phyloP scores from a whole-genome alignment of 106 monocot genomes.

The Amphibolis antarctica region DNA sequence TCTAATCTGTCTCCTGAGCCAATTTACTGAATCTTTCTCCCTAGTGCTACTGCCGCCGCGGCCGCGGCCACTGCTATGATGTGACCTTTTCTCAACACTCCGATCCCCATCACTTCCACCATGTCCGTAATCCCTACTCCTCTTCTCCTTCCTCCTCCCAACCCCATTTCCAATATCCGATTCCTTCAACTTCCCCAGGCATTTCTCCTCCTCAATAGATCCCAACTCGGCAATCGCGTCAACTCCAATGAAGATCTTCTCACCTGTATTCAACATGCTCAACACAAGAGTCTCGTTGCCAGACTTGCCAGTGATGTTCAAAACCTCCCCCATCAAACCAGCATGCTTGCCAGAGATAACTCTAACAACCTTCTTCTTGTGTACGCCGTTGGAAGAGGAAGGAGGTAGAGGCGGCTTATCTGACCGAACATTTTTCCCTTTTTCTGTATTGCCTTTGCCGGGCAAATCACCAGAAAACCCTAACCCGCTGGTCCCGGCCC shows the following conservation, averaged over 20 bases:
- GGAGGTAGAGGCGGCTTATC: slow-evolving; percentile 2
- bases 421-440: not conserved
- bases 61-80: not conserved
- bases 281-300: slow-evolving; percentile 7
- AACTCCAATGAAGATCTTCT: slow-evolving; percentile 20
- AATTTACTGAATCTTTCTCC: slow-evolving; percentile 19
- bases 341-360: slow-evolving; percentile 22
- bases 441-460: slow-evolving; percentile 13
- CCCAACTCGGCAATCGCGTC: slow-evolving; percentile 22
- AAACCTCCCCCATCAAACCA: slow-evolving; percentile 26
- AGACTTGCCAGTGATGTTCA: not conserved
- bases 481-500: slow-evolving; percentile 51
- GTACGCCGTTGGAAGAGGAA: not conserved
- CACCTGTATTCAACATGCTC: slow-evolving; percentile 13
- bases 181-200: slow-evolving; percentile 24
- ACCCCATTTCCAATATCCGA: not conserved
- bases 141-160: slow-evolving; percentile 8
- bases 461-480: slow-evolving; percentile 36
- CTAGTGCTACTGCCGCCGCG: not conserved
- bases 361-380: slow-evolving; percentile 16
- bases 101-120: not conserved
- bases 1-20: slow-evolving; percentile 88
- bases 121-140: slow-evolving; percentile 6
- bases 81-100: not conserved
- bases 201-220: slow-evolving; percentile 29